A percentile compares a stretch with the other conserved stretches of the same genome.
These are phyloP conservation scores for Metschnikowia henanensis DNA, from an alignment of 805 yeast genomes.

Conservation along the genomic window DNA sequence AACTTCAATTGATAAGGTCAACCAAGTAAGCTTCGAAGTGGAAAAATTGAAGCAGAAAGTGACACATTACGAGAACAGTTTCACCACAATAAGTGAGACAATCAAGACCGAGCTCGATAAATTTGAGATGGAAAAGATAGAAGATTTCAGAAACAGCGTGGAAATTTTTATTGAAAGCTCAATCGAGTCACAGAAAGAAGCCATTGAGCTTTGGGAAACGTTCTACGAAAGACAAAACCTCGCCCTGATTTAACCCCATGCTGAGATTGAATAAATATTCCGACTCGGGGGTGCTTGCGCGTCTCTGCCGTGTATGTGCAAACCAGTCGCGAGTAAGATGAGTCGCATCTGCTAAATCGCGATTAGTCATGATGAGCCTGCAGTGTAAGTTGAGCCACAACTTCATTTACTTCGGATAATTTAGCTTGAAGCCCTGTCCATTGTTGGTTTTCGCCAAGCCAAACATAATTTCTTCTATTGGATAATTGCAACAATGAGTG, in stretches of 20 bases:
- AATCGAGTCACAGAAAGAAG: slow-evolving; percentile 91
- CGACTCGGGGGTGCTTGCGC: not conserved
- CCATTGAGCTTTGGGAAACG: slow-evolving; percentile 84
- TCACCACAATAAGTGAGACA: slow-evolving; percentile 60
- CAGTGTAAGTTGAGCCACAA: too few species aligned
- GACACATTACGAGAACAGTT: slow-evolving; percentile 53
- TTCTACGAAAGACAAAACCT: slow-evolving; percentile 60
- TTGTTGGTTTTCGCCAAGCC: not conserved
- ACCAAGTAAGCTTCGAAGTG: slow-evolving; percentile 58
- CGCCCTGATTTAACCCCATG: slow-evolving; percentile 11
- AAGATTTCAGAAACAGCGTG: slow-evolving; percentile 83
- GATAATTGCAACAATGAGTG: too few species aligned
- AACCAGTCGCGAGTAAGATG: not conserved
- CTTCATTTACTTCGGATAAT: too few species aligned
- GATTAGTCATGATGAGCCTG: slow-evolving; percentile 10
- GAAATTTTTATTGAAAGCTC: slow-evolving; percentile 90
- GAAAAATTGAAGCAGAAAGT: slow-evolving; percentile 54
- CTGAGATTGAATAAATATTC: not conserved
- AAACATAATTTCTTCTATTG: not conserved
- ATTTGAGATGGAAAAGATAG: slow-evolving; percentile 74
- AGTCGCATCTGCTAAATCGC: slow-evolving; percentile 5
- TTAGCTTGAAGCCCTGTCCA: too few species aligned
- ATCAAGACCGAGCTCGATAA: slow-evolving; percentile 66
- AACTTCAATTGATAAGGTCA: slow-evolving; percentile 62
- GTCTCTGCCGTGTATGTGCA: not conserved